Evolutionary conservation across 495 filamentous ascomycete species (phyloP).

Genomic region (Penicillium argentinense): DNA sequence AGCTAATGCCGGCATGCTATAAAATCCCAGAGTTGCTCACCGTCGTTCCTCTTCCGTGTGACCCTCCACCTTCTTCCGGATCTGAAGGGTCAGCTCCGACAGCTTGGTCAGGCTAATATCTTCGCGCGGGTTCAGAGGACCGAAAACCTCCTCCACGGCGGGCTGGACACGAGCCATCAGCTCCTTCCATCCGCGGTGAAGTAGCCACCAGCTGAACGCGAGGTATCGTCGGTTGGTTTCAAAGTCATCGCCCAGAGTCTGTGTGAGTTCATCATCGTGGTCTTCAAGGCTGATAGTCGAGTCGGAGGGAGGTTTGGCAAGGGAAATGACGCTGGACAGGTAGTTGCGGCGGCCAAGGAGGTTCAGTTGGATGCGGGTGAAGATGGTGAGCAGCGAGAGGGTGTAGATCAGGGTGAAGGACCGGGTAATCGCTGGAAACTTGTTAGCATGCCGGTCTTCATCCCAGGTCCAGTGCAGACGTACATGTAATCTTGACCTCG

Average conservation of each 20-base stretch:
- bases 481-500: constrained; percentile 94
- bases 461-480: constrained; percentile 24
- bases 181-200: constrained; percentile 85
- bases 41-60: constrained; percentile 63
- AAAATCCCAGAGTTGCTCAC: constrained; percentile 34
- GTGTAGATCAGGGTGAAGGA: constrained; percentile 92
- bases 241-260: constrained; percentile 84
- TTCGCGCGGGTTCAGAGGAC: constrained; percentile 80
- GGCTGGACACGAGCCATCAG: constrained; percentile 74
- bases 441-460: neutral
- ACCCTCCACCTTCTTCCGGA: constrained; percentile 83
- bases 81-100: constrained; percentile 71
- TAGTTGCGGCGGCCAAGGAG: constrained; percentile 94
- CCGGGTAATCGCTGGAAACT: constrained; percentile 74
- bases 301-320: constrained; percentile 63
- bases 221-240: constrained; percentile 93
- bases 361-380: constrained; percentile 96
- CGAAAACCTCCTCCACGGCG: constrained; percentile 85
- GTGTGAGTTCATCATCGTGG: constrained; percentile 77
- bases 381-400: constrained; percentile 79
- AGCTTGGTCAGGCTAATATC: constrained; percentile 77
- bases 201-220: constrained; percentile 96
- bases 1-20: neutral
- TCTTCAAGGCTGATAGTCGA: constrained; percentile 84
- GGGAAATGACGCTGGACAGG: constrained; percentile 87